Evolutionary conservation across 1,139 yeast genomes (phyloP), one percentile per base, ranked within the genome.

Genomic region (Suhomyces bolitotheri): DNA sequence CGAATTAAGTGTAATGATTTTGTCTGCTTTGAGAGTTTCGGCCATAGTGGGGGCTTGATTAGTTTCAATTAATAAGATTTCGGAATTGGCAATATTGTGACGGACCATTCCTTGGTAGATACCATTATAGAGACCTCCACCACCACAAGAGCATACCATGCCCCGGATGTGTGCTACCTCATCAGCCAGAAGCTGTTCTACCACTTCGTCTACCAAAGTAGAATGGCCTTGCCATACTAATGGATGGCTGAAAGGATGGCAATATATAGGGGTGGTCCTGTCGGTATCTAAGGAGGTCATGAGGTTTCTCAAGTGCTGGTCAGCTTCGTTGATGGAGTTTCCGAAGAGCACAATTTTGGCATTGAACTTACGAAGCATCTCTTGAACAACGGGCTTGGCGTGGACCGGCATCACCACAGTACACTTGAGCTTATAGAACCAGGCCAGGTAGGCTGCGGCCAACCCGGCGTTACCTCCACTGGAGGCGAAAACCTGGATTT

Each of bases 401-500:
- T 66, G 56, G 0, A 46, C 58, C 0, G 90, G 90, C 5, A 83
- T 74, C 1, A 80, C 86, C 6, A 83, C 88, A 0, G 85, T 78
- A 45, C 89, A 80, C 8, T 69, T 66, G 7, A 73, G 54, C 2
- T 64, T 62, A 41, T 70, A 66, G 35, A 54, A 58, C 23, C 53
- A 55, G 4, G 83, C 76, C 27, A 84, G 78, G 34, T 72, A 72
- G 0, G 88, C 87, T 2, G 86, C 86, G 0, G 90, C 90, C 32
- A 80, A 62, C 0, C 92, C 92, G 0, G 92, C 92, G 53, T 83
- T 83, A 1, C 92, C 92, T 9, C 90, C 92, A 11, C 86, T 79
- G 21, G 85, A 78, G 5, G 83, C 71, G 53, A 71, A 77, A 4
- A 82, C 78, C 20, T 71, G 73, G 22, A 76, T 67, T 23, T 55